These are phyloP conservation scores for Raffaelea albimanens DNA, from an alignment of 2,329 filamentous ascomycete genomes.

Conservation along the genomic window DNA sequence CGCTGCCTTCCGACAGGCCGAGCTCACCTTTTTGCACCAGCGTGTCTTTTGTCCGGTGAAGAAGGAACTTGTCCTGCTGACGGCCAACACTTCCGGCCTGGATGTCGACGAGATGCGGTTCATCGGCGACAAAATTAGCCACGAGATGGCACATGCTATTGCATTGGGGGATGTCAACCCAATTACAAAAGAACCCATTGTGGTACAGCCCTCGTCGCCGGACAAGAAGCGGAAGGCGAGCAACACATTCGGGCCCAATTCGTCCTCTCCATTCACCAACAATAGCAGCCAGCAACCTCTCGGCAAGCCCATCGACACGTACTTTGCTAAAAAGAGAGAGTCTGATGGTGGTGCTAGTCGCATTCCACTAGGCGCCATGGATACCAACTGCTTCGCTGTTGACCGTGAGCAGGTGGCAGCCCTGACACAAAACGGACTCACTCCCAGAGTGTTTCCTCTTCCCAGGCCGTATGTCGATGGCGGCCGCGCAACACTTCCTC, in stretches of 20 bases:
- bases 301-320: slow-evolving; percentile 43
- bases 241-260: slow-evolving; percentile 19
- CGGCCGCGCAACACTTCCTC: slow-evolving; percentile 10
- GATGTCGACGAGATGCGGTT: slow-evolving; percentile 66
- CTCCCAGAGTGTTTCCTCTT: slow-evolving; percentile 48
- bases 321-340: slow-evolving; percentile 39
- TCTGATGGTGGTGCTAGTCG: slow-evolving; percentile 24
- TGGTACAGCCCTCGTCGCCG: slow-evolving; percentile 27
- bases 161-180: slow-evolving; percentile 79
- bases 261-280: slow-evolving; percentile 3
- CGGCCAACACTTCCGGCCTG: slow-evolving; percentile 47
- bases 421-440: slow-evolving; percentile 38
- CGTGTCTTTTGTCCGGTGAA: slow-evolving; percentile 80
- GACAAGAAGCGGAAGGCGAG: slow-evolving; percentile 25
- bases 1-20: slow-evolving; percentile 72
- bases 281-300: slow-evolving; percentile 11
- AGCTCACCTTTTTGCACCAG: slow-evolving; percentile 88
- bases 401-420: slow-evolving; percentile 38
- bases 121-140: slow-evolving; percentile 65
- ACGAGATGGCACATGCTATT: slow-evolving; percentile 61
- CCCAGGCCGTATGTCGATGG: slow-evolving; percentile 46
- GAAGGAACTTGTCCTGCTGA: slow-evolving; percentile 66
- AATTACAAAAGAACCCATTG: slow-evolving; percentile 66
- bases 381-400: slow-evolving; percentile 49
- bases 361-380: slow-evolving; percentile 53